These are phyloP conservation scores for Nicotiana undulata DNA, from an alignment of 257 asterid genomes.

Conservation along the genomic window DNA sequence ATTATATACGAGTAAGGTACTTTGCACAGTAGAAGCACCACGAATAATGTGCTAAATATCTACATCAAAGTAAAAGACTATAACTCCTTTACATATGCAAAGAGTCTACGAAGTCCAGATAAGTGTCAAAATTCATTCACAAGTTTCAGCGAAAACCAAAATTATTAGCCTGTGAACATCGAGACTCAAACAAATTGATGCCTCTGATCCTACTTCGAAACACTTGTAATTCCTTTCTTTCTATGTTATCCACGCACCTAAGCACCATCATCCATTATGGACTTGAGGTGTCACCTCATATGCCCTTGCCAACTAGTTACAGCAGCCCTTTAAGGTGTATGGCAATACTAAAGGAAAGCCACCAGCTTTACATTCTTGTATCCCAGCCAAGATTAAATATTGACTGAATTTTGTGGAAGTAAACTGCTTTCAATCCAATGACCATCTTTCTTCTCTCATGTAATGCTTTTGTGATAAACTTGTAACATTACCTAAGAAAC, in stretches of 20 bases:
- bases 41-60: neutral
- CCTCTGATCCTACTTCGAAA: neutral
- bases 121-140: neutral
- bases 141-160: neutral
- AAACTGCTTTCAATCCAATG: too few relatives aligned
- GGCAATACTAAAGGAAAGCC: too few relatives aligned
- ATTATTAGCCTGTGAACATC: neutral
- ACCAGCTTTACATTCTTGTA: too few relatives aligned
- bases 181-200: neutral
- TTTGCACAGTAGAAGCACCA: neutral
- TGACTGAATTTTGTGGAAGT: too few relatives aligned
- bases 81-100: neutral
- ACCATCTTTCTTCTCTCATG: neutral
- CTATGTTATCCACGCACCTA: too few relatives aligned
- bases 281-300: too few relatives aligned
- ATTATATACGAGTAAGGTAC: too few relatives aligned
- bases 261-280: too few relatives aligned
- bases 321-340: too few relatives aligned
- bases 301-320: too few relatives aligned
- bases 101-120: neutral
- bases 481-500: neutral
- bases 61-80: neutral
- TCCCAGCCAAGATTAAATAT: too few relatives aligned
- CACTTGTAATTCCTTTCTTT: neutral
- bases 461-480: neutral